Base-by-base conservation (phyloP, 2,329 filamentous ascomycete species). In the Cladosporium sp. region DNA sequence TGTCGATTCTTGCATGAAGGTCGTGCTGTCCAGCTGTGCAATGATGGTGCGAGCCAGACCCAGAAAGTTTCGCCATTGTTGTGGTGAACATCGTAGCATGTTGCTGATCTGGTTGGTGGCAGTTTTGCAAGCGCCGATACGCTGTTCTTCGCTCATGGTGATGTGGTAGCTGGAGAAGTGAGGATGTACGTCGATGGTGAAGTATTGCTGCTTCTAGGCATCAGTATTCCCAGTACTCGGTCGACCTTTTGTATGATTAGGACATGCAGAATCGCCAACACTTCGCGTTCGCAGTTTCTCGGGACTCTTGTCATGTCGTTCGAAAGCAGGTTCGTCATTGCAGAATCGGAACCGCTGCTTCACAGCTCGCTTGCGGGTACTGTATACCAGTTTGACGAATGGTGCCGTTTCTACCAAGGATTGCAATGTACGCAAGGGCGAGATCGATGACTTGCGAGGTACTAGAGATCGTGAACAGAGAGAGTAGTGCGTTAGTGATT, bases 11-110 rank as follows among this genome's bases (percentile, higher is more conserved):
- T 75, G 71, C 71, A 81, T 79, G 67, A 80, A 79, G 11, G 71
- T 74, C 24, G 78, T 75, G 8, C 71, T 69, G 38, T 81, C 78
- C 21, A 82, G 71, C 41, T 80, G 78, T 38, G 71, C 68, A 41
- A 80, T 77, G 30, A 79, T 77, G 15, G 77, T 76, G 57, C 79
- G 74, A 36, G 79, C 80, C 59, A 79, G 62, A 15, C 74, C 52
- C 8, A 75, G 21, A 51, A 70, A 71, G 41, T 66, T 66, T 10
- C 68, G 73, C 71, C 72, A 75, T 49, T 70, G 55, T 36, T 71
- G 62, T 15, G 78, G 77, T 3, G 73, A 68, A 12, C 66, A 65
- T 54, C 76, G 71, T 14, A 80, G 75, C 67, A 75, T 77, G 5
- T 67, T 65, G 54, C 74, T 69, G 24, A 80, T 78, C 55, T 76